Percentiles rank a stretch among this genome's conserved stretches.
Conservation (phyloP, 257 asterid genomes). For the Solanum pinnatisectum region DNA sequence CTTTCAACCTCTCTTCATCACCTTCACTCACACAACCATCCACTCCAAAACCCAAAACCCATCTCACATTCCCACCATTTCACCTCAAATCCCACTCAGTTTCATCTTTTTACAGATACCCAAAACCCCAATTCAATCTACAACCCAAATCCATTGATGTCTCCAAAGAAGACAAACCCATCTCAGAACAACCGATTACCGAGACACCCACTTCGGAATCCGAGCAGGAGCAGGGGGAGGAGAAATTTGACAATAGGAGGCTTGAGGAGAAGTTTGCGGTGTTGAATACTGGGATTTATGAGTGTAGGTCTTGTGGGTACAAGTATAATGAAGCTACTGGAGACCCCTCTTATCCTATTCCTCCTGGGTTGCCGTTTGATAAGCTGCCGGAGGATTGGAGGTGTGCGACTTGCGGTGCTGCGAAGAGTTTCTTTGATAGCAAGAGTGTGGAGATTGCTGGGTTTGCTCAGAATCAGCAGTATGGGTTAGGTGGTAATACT, state of each 20-base stretch:
- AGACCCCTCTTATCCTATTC: conserved; percentile 84
- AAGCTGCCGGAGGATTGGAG: conserved; percentile 90
- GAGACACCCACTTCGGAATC: conserved; percentile 21
- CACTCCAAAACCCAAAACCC: conserved; percentile 18
- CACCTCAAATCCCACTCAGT: conserved; percentile 23
- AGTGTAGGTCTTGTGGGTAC: conserved; percentile 85
- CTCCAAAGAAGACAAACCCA: conserved; percentile 73
- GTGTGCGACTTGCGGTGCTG: conserved; percentile 91
- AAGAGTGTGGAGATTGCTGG: conserved; percentile 94
- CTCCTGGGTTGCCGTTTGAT: conserved; percentile 78
- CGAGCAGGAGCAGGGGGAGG: not conserved
- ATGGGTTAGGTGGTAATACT: conserved; percentile 85
- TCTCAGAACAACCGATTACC: conserved; percentile 4
- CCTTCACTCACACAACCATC: conserved; percentile 22
- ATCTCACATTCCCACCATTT: conserved; percentile 17
- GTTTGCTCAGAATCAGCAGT: conserved; percentile 92
- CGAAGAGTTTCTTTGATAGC: conserved; percentile 75
- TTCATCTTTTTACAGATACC: conserved; percentile 15
- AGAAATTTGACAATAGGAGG: conserved; percentile 29
- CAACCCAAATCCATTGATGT: conserved; percentile 50
- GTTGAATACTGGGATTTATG: conserved; percentile 73
- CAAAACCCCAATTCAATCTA: not conserved
- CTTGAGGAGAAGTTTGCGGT: conserved; percentile 89
- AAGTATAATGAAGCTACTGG: conserved; percentile 50
- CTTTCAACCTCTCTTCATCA: conserved; percentile 36